Evolutionary conservation across 768 basidiomycete genomes (phyloP).

Genomic region (Trametes cingulata): DNA sequence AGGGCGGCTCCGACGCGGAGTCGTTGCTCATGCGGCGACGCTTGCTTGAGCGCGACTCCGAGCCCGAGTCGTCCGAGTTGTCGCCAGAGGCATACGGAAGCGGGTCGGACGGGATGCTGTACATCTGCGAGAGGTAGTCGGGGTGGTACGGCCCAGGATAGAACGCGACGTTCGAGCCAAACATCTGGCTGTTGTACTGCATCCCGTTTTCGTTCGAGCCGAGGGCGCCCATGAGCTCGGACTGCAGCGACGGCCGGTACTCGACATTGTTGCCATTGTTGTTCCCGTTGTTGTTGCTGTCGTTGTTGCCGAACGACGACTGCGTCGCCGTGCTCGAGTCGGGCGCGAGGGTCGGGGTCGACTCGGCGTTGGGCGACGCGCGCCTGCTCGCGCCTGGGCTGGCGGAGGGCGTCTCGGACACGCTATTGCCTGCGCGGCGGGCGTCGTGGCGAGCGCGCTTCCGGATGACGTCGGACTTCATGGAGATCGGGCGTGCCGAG

Average conservation of each 20-base stretch:
- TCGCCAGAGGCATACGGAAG: conserved; percentile 57
- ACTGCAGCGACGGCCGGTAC: conserved; percentile 40
- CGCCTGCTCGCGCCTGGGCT: conserved; percentile 76
- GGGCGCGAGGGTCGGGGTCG: conserved; percentile 66
- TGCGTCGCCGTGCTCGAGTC: conserved; percentile 60
- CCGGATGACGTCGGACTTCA: conserved; percentile 90
- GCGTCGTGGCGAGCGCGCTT: conserved; percentile 85
- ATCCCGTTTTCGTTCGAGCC: conserved; percentile 32
- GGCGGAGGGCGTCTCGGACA: conserved; percentile 71
- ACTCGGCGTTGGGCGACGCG: conserved; percentile 58
- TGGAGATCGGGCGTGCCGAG: conserved; percentile 81
- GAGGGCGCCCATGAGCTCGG: conserved; percentile 53
- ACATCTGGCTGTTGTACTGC: conserved; percentile 28
- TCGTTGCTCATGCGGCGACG: conserved; percentile 70
- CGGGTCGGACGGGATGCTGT: conserved; percentile 45
- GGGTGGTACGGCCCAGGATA: conserved; percentile 79
- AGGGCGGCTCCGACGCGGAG: conserved; percentile 52
- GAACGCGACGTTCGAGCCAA: conserved; percentile 37
- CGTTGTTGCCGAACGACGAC: conserved; percentile 37
- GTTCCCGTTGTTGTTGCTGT: conserved; percentile 36
- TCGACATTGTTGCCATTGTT: conserved; percentile 33
- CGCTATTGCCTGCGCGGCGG: conserved; percentile 50
- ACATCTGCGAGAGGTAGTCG: conserved; percentile 62
- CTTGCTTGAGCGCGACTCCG: conserved; percentile 53
- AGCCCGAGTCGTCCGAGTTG: conserved; percentile 38